Evolutionary conservation across 78 protist genomes (phyloP), one percentile per base, ranked within the genome.

Genomic region (Corallochytrium limacisporum): DNA sequence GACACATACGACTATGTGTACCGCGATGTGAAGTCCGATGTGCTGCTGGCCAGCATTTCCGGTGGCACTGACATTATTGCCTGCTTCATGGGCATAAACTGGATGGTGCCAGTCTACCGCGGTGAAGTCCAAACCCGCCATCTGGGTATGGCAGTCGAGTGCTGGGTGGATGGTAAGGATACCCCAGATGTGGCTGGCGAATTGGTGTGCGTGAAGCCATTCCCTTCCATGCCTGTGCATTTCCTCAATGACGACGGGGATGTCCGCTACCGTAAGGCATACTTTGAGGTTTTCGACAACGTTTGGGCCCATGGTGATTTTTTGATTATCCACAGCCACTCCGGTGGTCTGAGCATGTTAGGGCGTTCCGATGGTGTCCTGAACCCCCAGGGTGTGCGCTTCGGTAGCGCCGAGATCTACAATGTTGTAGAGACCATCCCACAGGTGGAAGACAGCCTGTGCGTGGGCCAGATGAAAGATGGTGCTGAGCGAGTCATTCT

Each of bases 251-350:
- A 75, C 59, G 7, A 24, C 8, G 73, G 65, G 37, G 59, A 56
- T 16, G 0, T 6, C 53, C 63, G 55, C 46, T 75, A 65, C 51
- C 57, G 18, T 8, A 12, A 3, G 31, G 72, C 80, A 13, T 75
- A 75, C 66, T 75, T 65, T 9, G 4, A 13, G 26, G 54, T 36
- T 24, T 63, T 35, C 29, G 22, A 3, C 10, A 48, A 61, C 32
- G 72, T 75, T 26, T 75, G 80, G 80, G 5, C 49, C 43, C 80
- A 75, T 43, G 80, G 80, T 38, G 81, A 75, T 37, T 65, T 36
- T 22, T 1, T 31, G 20, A 3, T 3, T 37, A 33, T 75, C 28
- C 29, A 3, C 46, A 1, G 62, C 1, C 4, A 4, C 18, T 49
- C 66, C 0, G 62, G 54, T 33, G 80, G 80, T 12, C 8, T 75